Percentiles rank a stretch among this genome's conserved stretches.
Evolutionary conservation across 139 green algal genomes (phyloP).

Genomic region (Dunaliella sp.): DNA sequence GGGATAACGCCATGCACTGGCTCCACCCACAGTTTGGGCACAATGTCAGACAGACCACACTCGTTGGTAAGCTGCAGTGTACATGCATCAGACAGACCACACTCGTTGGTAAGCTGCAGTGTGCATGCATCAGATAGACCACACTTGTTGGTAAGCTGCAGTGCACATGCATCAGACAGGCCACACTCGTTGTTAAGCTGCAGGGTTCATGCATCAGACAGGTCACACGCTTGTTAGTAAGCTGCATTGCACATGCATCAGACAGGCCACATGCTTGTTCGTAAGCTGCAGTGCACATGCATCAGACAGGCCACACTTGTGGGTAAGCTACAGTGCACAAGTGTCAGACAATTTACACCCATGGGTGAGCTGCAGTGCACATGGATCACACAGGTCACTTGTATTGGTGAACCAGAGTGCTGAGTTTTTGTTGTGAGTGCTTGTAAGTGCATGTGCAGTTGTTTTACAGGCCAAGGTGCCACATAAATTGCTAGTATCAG

Average conservation of each 20-base stretch:
- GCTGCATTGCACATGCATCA: too few relatives aligned
- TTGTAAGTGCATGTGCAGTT: too few relatives aligned
- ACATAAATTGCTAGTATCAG: too few relatives aligned
- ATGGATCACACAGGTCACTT: conserved; percentile 25
- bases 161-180: conserved; percentile 15
- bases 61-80: conserved; percentile 26
- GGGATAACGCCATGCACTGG: conserved; percentile 36
- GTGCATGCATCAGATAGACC: conserved; percentile 23
- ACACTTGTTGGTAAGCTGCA: conserved; percentile 29
- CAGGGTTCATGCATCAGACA: too few relatives aligned
- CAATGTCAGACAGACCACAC: conserved; percentile 30
- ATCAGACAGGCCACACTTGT: conserved; percentile 29
- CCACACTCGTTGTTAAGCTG: conserved; percentile 33
- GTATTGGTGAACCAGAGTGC: too few relatives aligned
- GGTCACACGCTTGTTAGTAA: conserved; percentile 29
- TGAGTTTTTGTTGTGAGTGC: too few relatives aligned
- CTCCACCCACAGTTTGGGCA: conserved; percentile 46
- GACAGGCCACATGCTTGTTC: conserved; percentile 27
- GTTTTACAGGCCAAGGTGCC: too few relatives aligned
- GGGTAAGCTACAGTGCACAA: conserved; percentile 22
- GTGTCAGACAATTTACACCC: too few relatives aligned
- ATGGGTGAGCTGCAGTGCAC: too few relatives aligned
- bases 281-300: conserved; percentile 31
- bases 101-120: conserved; percentile 29
- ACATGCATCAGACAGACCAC: conserved; percentile 25